Percentiles rank a stretch among this genome's conserved stretches.
These are phyloP conservation scores for Pleurotus djamor DNA, from an alignment of 768 basidiomycete species.

Conservation along the genomic window DNA sequence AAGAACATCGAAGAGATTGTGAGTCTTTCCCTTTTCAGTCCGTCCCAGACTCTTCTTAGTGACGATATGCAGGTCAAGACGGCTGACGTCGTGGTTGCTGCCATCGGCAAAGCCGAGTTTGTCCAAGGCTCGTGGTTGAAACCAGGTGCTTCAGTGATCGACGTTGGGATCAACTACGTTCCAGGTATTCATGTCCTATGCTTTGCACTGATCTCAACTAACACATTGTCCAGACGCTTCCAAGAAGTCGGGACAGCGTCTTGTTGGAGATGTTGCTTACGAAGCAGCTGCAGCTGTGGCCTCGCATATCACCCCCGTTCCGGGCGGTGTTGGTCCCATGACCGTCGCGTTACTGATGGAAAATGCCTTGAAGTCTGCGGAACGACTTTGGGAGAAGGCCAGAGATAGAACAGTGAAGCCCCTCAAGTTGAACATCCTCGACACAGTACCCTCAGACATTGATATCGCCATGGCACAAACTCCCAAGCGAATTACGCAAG, in stretches of 20 bases:
- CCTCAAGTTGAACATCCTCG: slow-evolving; percentile 72
- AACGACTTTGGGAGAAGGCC: slow-evolving; percentile 73
- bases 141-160: slow-evolving; percentile 92
- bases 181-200: slow-evolving; percentile 50
- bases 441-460: slow-evolving; percentile 94
- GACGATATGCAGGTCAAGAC: slow-evolving; percentile 56
- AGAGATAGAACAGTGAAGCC: slow-evolving; percentile 72
- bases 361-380: slow-evolving; percentile 85
- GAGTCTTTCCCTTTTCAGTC: slow-evolving; percentile 19
- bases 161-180: slow-evolving; percentile 97
- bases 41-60: background rate
- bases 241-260: slow-evolving; percentile 93
- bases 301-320: slow-evolving; percentile 94
- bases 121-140: slow-evolving; percentile 96
- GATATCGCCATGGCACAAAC: slow-evolving; percentile 94
- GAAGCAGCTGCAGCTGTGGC: slow-evolving; percentile 74
- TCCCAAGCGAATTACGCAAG: slow-evolving; percentile 82
- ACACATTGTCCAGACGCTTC: slow-evolving; percentile 54
- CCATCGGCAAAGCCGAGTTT: slow-evolving; percentile 91
- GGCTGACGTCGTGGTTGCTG: slow-evolving; percentile 93
- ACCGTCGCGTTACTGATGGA: slow-evolving; percentile 98
- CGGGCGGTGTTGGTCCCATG: slow-evolving; percentile 99
- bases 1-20: slow-evolving; percentile 80
- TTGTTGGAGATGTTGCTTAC: slow-evolving; percentile 96
- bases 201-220: background rate